Base-by-base conservation (phyloP, 2,329 filamentous ascomycete genomes). In the Ascosphaera apis region DNA sequence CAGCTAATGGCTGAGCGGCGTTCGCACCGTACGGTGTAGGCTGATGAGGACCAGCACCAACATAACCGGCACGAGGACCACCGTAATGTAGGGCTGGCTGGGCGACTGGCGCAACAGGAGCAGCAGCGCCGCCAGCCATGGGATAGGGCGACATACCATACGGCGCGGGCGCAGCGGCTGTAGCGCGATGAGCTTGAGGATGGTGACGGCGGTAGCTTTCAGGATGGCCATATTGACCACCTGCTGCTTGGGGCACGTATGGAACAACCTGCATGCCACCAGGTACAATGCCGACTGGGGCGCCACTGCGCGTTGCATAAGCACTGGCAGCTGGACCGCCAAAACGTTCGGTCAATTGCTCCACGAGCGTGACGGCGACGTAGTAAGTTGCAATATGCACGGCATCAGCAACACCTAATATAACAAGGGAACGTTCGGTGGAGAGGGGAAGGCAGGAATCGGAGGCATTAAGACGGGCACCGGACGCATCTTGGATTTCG, bases 381-480 rank as follows among this genome's bases (percentile, higher is more conserved):
- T 98, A 98, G 63, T 95, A 98, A 27, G 88, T 92, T 34, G 88
- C 88, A 56, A 98, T 98, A 60, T 98, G 88, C 34, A 98, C 86
- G 39, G 88, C 86, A 61, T 98, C 88, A 37, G 88, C 88, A 39
- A 98, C 88, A 54, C 88, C 88, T 58, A 95, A 82, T 19, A 98
- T 84, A 36, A 98, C 86, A 34, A 98, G 70, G n/a, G 88, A 95
- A 34, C 88, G 80, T 61, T 98, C 88, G 40, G 83, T 91, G 13
- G 88, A 98, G 41, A 93, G 69, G 34, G 88, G 88, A 38, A 98
- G 69, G 53, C 84, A 91, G 3, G 83, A 77, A 55, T 95, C 88
- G 4, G 88, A 98, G 17, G 88, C 88, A 56, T 98, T 98, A 33
- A 98, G 69, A 42, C 91, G 78, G 37, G 88, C 88, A 41, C 91